A percentile compares a stretch with the other conserved stretches of the same genome.
These are phyloP conservation scores for Schizosaccharomyces versatilis DNA, from an alignment of 1,139 yeast genomes.

Conservation along the genomic window DNA sequence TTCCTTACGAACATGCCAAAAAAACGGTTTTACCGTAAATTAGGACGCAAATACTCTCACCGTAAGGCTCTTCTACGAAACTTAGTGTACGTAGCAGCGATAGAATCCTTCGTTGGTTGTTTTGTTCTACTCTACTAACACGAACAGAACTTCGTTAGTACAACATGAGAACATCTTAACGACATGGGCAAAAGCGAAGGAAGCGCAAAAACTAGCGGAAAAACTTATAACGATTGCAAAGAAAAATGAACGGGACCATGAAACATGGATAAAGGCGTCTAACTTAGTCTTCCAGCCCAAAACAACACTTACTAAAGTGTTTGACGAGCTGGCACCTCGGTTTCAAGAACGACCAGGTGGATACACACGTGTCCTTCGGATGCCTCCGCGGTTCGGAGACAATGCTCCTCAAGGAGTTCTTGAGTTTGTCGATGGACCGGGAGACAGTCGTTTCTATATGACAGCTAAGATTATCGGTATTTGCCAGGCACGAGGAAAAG, in stretches of 20 bases:
- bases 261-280: constrained; percentile 2
- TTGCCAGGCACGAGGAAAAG: neutral
- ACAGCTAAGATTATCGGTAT: constrained; percentile 42
- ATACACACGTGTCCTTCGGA: constrained; percentile 59
- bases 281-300: constrained; percentile 24
- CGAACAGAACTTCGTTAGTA: constrained; percentile 41
- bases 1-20: neutral
- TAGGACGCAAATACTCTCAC: constrained; percentile 7
- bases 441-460: constrained; percentile 57
- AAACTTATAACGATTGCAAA: constrained; percentile 32
- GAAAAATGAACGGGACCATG: constrained; percentile 3
- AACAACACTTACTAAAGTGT: constrained; percentile 34
- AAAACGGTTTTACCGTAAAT: constrained; percentile 1
- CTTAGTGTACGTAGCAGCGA: neutral
- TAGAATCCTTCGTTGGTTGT: neutral
- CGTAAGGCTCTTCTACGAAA: constrained; percentile 6
- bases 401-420: constrained; percentile 76
- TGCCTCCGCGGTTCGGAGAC: constrained; percentile 78
- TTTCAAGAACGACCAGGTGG: constrained; percentile 51
- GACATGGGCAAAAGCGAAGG: constrained; percentile 51
- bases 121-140: constrained; percentile 22
- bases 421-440: constrained; percentile 63
- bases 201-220: constrained; percentile 36
- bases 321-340: constrained; percentile 41
- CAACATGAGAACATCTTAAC: constrained; percentile 49